Base-by-base conservation (phyloP, 257 asterid genomes). In the Forsythia viridissima region DNA sequence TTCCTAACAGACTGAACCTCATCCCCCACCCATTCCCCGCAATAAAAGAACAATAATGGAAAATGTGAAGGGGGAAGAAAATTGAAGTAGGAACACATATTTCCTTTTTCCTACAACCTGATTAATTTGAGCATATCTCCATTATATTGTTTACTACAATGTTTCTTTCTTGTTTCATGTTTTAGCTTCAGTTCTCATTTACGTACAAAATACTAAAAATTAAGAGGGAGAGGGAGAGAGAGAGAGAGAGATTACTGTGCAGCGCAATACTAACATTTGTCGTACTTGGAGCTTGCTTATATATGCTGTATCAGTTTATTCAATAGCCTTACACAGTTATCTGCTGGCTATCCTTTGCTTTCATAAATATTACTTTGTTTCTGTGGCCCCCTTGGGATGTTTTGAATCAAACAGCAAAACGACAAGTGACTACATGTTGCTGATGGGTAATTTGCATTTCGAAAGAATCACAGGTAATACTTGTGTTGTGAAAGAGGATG, bases 291-390 rank as follows among this genome's bases (percentile, higher is more conserved):
- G 55, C 51, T 66, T 41, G 55, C 18, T 46, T 6, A 9, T 55
- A 38, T 73, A n/a, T 73, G 74, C 20, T 18, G 21, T 73, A 15
- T 30, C 46, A 68, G 70, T 38, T 16, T 8, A 5, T 39, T 34
- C 39, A 5, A 34, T 46, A 69, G 48, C 40, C 74, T 79, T 61
- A 43, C 65, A 79, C 39, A 79, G 74, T 73, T 73, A 11, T 34
- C 51, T 11, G 36, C 48, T 61, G 68, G 69, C 52, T 36, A 73
- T 73, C 38, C 5, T 16, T 20, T 67, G 65, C 46, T 46, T 16
- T 46, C 63, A 43, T 10, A 72, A 79, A 38, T 46, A 61, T 13
- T 10, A 57, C 4, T 18, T 3, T 70, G 42, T 40, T 34, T n/a
- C 21, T 41, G n/a, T 37, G 46, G 68, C 70, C 11, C 83, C 55